Percentiles rank a stretch among this genome's conserved stretches.
Conservation (phyloP, 140 eudicot species). For the Oenanthe javanica region DNA sequence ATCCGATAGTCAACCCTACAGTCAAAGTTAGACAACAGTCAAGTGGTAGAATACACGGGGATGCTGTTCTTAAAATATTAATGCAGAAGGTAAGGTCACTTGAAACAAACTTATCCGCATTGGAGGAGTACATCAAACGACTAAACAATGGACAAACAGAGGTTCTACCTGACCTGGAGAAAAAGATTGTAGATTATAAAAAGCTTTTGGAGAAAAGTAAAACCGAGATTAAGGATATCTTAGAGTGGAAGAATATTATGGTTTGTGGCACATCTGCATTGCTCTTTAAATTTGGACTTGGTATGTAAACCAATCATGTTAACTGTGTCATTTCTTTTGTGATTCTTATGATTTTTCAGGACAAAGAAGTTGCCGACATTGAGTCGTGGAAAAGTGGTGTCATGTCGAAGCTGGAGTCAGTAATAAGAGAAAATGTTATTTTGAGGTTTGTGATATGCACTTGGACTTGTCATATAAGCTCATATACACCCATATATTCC, state of each 20-base stretch:
- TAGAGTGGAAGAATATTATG: conserved; percentile 63
- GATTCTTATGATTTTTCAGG: conserved; percentile 35
- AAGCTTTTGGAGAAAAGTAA: conserved; percentile 47
- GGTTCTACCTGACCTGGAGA: conserved; percentile 57
- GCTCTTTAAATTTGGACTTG: background rate
- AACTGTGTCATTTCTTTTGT: background rate
- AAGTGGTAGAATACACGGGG: conserved; percentile 70
- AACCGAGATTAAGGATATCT: conserved; percentile 49
- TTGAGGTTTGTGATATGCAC: conserved; percentile 48
- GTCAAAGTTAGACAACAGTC: conserved; percentile 41
- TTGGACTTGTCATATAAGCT: background rate
- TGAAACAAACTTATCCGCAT: conserved; percentile 57
- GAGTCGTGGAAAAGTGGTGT: conserved; percentile 66
- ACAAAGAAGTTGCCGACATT: conserved; percentile 46
- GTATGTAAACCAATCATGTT: conserved; percentile 11
- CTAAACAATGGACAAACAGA: conserved; percentile 57
- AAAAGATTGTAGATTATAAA: conserved; percentile 43
- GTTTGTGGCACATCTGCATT: conserved; percentile 25
- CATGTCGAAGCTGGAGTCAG: conserved; percentile 48
- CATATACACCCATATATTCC: background rate
- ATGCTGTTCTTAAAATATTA: conserved; percentile 72
- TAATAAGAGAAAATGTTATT: conserved; percentile 51
- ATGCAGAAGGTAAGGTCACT: conserved; percentile 80
- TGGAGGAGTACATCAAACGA: conserved; percentile 75
- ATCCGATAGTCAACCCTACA: conserved; percentile 41